A percentile compares a stretch with the other conserved stretches of the same genome.
These are phyloP conservation scores for Perilla frutescens DNA, from an alignment of 257 asterid species.

Conservation along the genomic window DNA sequence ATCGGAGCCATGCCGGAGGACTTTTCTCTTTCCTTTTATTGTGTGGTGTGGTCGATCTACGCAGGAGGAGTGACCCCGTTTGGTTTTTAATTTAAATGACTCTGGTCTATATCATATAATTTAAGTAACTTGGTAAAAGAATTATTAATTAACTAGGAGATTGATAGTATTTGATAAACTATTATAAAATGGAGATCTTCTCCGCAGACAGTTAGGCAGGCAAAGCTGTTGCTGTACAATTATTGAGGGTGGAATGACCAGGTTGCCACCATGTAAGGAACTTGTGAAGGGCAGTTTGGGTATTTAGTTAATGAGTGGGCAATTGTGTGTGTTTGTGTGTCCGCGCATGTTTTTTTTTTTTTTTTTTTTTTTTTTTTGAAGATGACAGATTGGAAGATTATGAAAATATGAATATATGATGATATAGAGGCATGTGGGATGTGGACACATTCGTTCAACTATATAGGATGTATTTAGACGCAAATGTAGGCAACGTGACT, in stretches of 20 bases:
- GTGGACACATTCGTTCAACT: not conserved
- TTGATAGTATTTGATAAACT: too few species aligned
- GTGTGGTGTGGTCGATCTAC: not conserved
- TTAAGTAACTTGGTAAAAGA: too few species aligned
- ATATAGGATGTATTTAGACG: slow-evolving; percentile 45
- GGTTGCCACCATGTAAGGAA: not conserved
- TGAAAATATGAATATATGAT: not conserved
- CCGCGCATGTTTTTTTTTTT: too few species aligned
- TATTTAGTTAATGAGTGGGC: slow-evolving; percentile 19
- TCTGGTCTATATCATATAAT: too few species aligned
- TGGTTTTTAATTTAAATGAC: not conserved
- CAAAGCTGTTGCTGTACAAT: too few species aligned
- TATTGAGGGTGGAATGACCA: slow-evolving; percentile 21
- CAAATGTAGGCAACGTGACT: slow-evolving; percentile 40
- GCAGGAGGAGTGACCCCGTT: not conserved
- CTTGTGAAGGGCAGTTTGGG: slow-evolving; percentile 34
- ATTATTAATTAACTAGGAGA: too few species aligned
- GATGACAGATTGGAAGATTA: slow-evolving; percentile 29
- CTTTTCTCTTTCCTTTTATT: not conserved
- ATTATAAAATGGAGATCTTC: too few species aligned
- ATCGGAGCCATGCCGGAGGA: slow-evolving; percentile 64
- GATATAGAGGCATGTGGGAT: not conserved
- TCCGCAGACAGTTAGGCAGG: too few species aligned
- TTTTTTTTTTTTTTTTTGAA: too few species aligned
- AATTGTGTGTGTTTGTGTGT: too few species aligned